Base-by-base conservation (phyloP, 2,329 filamentous ascomycete genomes). In the Gliomastix tumulicola region DNA sequence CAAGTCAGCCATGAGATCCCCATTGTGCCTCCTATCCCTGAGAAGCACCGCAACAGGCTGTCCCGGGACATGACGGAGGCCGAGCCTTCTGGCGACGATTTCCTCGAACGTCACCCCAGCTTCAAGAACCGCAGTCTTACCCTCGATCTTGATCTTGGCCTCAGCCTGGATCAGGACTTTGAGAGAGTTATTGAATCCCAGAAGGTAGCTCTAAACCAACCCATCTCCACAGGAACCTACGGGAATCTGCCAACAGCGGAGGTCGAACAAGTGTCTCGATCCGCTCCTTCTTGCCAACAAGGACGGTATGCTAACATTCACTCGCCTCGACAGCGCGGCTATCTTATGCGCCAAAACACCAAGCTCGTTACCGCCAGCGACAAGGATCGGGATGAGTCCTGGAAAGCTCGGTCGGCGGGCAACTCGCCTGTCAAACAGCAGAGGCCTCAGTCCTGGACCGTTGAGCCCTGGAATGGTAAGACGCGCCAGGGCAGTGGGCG, bases 281-380 rank as follows among this genome's bases (percentile, higher is more conserved):
- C 49, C 46, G 41, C 39, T 45, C 47, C 39, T 41, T 45, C 35
- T 41, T 41, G 21, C 27, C n/a, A n/a, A 28, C 17, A 16, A 28
- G 25, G 11, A 28, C 4, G 25, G 71, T 78, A n/a, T n/a, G 72
- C 82, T 87, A 80, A 88, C 73, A 55, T 67, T 52, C 71, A 60
- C 54, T 52, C 65, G 49, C 69, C 62, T 48, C 72, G 71, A 79
- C 84, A 96, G 89, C 89, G 94, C 68, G 92, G 92, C 39, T 98
- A 98, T 55, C 73, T 97, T 32, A 98, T 97, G 90, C 82, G 92
- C 52, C 90, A 98, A 52, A 98, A 97, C 63, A 97, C 90, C 4
- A 97, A 97, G 61, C 76, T 98, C 37, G 88, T 98, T 35, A 80
- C 94, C 34, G 92, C 92, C n/a, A 94, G 82, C 56, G 82, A 88